These are phyloP conservation scores for Arctostaphylos glauca DNA, from an alignment of 148 eudicot species.

Conservation along the genomic window DNA sequence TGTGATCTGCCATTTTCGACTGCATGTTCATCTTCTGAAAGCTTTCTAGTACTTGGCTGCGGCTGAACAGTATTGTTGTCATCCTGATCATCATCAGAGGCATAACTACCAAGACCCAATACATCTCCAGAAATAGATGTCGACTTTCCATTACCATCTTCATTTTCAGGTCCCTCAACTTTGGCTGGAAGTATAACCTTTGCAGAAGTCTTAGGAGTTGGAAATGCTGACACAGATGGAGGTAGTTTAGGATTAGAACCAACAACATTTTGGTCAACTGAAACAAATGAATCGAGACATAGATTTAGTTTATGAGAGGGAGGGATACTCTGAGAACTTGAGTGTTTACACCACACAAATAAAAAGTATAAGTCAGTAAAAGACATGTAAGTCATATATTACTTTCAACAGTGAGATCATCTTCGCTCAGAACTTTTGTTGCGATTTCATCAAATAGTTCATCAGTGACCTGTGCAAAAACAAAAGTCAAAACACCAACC, in stretches of 20 bases:
- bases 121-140: constrained; percentile 66
- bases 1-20: constrained; percentile 45
- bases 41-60: constrained; percentile 24
- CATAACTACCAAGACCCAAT: constrained; percentile 85
- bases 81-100: constrained; percentile 77
- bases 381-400: not conserved
- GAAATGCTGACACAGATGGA: constrained; percentile 41
- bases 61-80: constrained; percentile 23
- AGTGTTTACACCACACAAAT: not conserved
- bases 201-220: constrained; percentile 59
- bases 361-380: not conserved
- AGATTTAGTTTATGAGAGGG: not conserved
- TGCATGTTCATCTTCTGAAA: constrained; percentile 24
- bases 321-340: not conserved
- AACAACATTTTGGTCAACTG: constrained; percentile 35
- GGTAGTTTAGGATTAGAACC: constrained; percentile 27
- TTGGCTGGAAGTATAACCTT: constrained; percentile 57
- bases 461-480: constrained; percentile 75
- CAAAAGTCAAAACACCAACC: constrained; percentile 18
- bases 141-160: constrained; percentile 58
- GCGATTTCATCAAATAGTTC: constrained; percentile 96
- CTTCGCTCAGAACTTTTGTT: constrained; percentile 79
- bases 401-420: constrained; percentile 59
- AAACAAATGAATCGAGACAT: constrained; percentile 9
- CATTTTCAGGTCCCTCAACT: constrained; percentile 42